A percentile compares a stretch with the other conserved stretches of the same genome.
Conservation (phyloP, 768 basidiomycete species). For the Amanita pseudoporphyria region DNA sequence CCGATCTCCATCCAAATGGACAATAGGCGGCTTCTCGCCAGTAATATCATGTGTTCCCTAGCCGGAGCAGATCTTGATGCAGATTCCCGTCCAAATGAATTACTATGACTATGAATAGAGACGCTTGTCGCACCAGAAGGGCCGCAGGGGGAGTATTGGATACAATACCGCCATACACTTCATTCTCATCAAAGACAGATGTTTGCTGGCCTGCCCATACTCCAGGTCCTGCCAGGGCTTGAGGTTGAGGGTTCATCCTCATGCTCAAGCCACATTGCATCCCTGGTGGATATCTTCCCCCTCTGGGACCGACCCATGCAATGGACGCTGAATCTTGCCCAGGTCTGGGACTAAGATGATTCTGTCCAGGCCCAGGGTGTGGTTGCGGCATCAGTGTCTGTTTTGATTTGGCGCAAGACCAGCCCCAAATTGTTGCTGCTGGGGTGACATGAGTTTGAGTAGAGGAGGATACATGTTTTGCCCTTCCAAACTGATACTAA, state of each 20-base stretch:
- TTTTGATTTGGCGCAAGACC: no score
- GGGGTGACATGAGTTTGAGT: not conserved
- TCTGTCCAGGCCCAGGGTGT: not conserved
- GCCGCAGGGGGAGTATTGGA: not conserved
- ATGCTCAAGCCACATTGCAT: not conserved
- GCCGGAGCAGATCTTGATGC: not conserved
- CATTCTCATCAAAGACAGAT: not conserved
- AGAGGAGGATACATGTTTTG: not conserved
- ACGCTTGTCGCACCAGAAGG: slow-evolving; percentile 2
- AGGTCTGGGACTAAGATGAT: not conserved
- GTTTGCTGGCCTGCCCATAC: not conserved
- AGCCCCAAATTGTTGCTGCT: not conserved
- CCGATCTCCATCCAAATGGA: slow-evolving; percentile 31
- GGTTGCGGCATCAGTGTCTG: not conserved
- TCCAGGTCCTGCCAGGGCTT: not conserved
- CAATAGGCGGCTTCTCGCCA: slow-evolving; percentile 23
- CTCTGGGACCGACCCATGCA: not conserved
- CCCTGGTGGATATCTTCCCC: slow-evolving; percentile 4
- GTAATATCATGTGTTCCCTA: slow-evolving; percentile 18
- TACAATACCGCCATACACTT: slow-evolving; percentile 2
- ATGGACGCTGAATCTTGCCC: not conserved
- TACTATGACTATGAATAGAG: not conserved
- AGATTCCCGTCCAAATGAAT: not conserved
- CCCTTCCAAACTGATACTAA: slow-evolving; percentile 17
- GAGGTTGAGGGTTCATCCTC: not conserved